Percentiles rank a stretch among this genome's conserved stretches.
These are phyloP conservation scores for Colletotrichum sp. DNA, from an alignment of 2,329 filamentous ascomycete species.

Conservation along the genomic window DNA sequence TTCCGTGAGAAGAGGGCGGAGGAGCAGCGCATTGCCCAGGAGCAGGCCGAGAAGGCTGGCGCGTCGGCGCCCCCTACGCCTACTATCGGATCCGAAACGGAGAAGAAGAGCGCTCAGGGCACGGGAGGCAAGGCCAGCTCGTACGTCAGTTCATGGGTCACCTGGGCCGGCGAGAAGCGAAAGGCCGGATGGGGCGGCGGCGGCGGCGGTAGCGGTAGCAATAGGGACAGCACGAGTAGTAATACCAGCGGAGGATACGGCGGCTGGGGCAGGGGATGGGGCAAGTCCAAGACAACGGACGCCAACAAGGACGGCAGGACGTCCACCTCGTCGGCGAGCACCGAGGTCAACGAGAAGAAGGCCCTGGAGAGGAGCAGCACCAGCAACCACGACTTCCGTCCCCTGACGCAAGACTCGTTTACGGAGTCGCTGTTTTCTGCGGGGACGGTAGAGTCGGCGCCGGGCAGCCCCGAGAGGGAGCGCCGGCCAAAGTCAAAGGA, in stretches of 20 bases:
- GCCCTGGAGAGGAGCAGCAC: not conserved
- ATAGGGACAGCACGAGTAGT: slow-evolving; percentile 7
- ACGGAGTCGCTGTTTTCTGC: slow-evolving; percentile 51
- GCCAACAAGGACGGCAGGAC: slow-evolving; percentile 26
- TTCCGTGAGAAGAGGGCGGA: slow-evolving; percentile 50
- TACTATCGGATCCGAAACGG: slow-evolving; percentile 29
- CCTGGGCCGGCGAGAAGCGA: slow-evolving; percentile 78
- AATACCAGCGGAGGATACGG: slow-evolving; percentile 21
- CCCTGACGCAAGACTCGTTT: slow-evolving; percentile 46
- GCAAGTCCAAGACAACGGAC: slow-evolving; percentile 23
- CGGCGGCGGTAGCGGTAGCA: not conserved
- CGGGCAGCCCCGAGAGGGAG: not conserved
- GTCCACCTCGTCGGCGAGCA: slow-evolving; percentile 1
- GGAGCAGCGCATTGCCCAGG: slow-evolving; percentile 34
- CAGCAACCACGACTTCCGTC: slow-evolving; percentile 26
- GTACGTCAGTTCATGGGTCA: slow-evolving; percentile 73
- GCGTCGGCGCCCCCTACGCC: slow-evolving; percentile 24
- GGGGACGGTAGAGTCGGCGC: slow-evolving; percentile 22
- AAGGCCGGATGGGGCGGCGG: slow-evolving; percentile 50
- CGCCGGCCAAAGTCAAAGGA: slow-evolving; percentile 8
- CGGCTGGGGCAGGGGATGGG: slow-evolving; percentile 39
- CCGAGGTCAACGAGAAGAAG: not conserved
- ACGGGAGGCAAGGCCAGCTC: slow-evolving; percentile 61
- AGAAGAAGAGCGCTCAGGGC: slow-evolving; percentile 49
- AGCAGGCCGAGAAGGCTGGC: slow-evolving; percentile 20